Evolutionary conservation across 768 basidiomycete species (phyloP).

Genomic region (Suillus variegatus): DNA sequence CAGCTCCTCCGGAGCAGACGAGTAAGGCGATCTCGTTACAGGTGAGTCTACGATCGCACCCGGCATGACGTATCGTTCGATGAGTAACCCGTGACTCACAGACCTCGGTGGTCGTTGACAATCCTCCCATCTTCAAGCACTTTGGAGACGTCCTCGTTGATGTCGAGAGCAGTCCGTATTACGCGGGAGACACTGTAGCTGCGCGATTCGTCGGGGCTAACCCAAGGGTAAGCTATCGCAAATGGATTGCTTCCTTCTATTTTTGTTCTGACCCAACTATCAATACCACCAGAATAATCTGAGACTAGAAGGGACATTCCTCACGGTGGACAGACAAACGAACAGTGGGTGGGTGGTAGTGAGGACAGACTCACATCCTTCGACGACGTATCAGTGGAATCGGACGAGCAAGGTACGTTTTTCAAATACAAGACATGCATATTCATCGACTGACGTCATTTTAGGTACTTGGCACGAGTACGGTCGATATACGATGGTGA

Average conservation of each 20-base stretch:
- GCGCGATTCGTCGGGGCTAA: constrained; percentile 76
- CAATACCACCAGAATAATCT: constrained; percentile 63
- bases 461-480: constrained; percentile 60
- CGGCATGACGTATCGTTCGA: not conserved
- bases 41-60: constrained; percentile 34
- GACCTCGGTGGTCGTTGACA: constrained; percentile 65
- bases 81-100: constrained; percentile 24
- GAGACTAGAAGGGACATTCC: constrained; percentile 70
- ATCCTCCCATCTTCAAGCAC: constrained; percentile 50
- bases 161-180: constrained; percentile 52
- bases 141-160: constrained; percentile 67
- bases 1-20: constrained; percentile 64
- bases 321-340: constrained; percentile 59
- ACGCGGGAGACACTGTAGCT: constrained; percentile 55
- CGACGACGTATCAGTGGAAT: constrained; percentile 67
- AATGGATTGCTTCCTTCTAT: not conserved
- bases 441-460: constrained; percentile 3
- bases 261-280: not conserved
- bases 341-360: constrained; percentile 55
- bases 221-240: constrained; percentile 54
- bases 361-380: constrained; percentile 78
- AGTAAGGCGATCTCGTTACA: constrained; percentile 68
- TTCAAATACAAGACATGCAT: not conserved
- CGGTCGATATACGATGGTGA: constrained; percentile 68
- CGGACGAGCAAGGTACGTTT: constrained; percentile 53